Evolutionary conservation across 768 basidiomycete species (phyloP), one percentile per base, ranked within the genome.

Genomic region (Galerina marginata): DNA sequence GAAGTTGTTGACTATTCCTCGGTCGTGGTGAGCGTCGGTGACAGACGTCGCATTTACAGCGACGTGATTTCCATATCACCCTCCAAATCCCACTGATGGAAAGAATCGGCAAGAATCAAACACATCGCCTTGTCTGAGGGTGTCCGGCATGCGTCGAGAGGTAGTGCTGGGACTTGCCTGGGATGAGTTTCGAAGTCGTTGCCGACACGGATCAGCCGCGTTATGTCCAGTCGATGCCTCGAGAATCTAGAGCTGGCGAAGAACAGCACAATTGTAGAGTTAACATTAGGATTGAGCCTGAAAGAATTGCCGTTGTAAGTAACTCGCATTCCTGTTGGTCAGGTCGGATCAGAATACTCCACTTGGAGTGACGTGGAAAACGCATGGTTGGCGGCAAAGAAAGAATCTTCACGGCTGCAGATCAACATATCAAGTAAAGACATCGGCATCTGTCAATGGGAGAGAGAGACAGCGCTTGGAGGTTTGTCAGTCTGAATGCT

Each of bases 11-110:
- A 39, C n/a, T 12, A 33, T 38, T 39, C 6, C 15, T 39, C 48
- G 47, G 47, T 26, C 47, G 50, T 42, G 42, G n/a, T 33, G 5
- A 33, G 38, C 44, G 37, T 38, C 44, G 48, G 23, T 49, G 59
- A 55, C 59, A 56, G 52, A 46, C 20, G 50, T 61, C 60, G 49
- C 25, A 25, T 61, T 57, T 39, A 54, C 12, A 6, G 39, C 48
- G 56, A 58, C 56, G 40, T 56, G 46, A 48, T 46, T 25, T 43
- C 36, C 55, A 26, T 38, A 61, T 56, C 48, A 39, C 55, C 60
- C 10, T 61, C 33, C 44, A 61, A 57, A 53, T 40, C 20, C 60
- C 60, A 56, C 42, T 45, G 47, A 50, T 50, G 37, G 56, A 57
- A 56, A 48, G 45, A 46, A 15, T 37, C 45, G 45, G 56, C n/a